phyloP scores from a whole-genome alignment of 768 basidiomycete species.

The Russula olivacea region DNA sequence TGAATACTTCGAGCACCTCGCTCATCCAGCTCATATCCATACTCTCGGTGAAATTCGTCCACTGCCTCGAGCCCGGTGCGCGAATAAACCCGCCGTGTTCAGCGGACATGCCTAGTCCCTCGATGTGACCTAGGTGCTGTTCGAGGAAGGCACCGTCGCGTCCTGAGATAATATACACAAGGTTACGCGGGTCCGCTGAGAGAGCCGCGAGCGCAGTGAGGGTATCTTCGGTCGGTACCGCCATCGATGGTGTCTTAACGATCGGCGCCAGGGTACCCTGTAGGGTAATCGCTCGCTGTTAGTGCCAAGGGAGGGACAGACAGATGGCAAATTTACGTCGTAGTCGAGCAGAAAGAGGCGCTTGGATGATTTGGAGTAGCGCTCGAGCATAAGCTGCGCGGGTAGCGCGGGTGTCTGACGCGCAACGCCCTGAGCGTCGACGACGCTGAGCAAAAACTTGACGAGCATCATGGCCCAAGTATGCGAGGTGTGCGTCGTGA shows the following conservation, averaged over 20 bases:
- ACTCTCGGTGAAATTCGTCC: constrained; percentile 85
- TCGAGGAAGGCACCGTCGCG: constrained; percentile 91
- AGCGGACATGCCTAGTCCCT: constrained; percentile 81
- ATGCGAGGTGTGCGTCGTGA: constrained; percentile 90
- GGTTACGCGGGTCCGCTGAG: constrained; percentile 73
- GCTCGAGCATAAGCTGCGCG: constrained; percentile 44
- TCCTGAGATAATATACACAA: constrained; percentile 97
- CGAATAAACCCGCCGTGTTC: constrained; percentile 95
- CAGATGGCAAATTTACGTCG: constrained; percentile 52
- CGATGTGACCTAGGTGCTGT: constrained; percentile 81
- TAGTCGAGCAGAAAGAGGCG: constrained; percentile 94
- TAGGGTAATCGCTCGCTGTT: not conserved
- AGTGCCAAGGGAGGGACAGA: not conserved
- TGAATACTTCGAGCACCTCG: constrained; percentile 93
- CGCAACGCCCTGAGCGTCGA: constrained; percentile 72
- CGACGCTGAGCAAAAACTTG: constrained; percentile 79
- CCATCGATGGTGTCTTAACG: constrained; percentile 88
- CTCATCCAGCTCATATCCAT: constrained; percentile 98
- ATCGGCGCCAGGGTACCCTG: constrained; percentile 96
- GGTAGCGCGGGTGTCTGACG: constrained; percentile 83
- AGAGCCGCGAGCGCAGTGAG: constrained; percentile 69
- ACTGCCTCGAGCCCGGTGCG: constrained; percentile 56
- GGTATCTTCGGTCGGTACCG: constrained; percentile 69
- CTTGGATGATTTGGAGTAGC: constrained; percentile 69
- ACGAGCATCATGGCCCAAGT: constrained; percentile 89